Base-by-base conservation (phyloP, 768 basidiomycete species). In the Suillus weaverae region DNA sequence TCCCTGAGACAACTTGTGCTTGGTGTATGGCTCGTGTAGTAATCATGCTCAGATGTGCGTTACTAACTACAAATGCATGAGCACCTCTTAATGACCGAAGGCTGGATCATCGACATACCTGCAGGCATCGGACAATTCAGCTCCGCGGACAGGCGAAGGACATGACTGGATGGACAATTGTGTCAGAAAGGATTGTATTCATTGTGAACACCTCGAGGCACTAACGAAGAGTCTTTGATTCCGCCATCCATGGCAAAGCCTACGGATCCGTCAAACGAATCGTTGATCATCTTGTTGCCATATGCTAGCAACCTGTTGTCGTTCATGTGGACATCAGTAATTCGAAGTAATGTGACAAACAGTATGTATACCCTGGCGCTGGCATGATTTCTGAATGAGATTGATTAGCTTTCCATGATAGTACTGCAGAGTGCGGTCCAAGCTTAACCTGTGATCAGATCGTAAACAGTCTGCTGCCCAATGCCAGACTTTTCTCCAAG, bases 201-300 rank as follows among this genome's bases (percentile, higher is more conserved):
- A n/a, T 13, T 5, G 26, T 35, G 8, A 43, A 20, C 7, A 62
- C 8, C 8, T 5, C 26, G 26, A 26, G 32, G 18, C 36, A 79
- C 84, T 38, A 53, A 88, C 83, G 84, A 76, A 0, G 92, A 89
- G 71, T 95, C 94, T 71, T 94, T 94, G 71, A 97, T 87, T 20
- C 93, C 95, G n/a, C 91, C 91, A 54, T 92, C 88, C 57, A 95
- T 85, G 14, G 88, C 79, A 73, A 97, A 95, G 16, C 94, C 95
- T 20, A 78, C 79, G 10, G 83, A 79, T 26, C 86, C 91, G 63
- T 92, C 89, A 71, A 95, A 96, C 39, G 84, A 79, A 76, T 94
- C 88, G 62, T 86, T 79, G 13, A 87, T 78, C 79, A 95, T 91
- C 73, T 88, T 88, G 32, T 86, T 82, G 26, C 85, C 85, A 73